Percentiles rank a stretch among this genome's conserved stretches.
These are phyloP conservation scores for Stylosanthes scabra DNA, from an alignment of 331 rosid species.

Conservation along the genomic window DNA sequence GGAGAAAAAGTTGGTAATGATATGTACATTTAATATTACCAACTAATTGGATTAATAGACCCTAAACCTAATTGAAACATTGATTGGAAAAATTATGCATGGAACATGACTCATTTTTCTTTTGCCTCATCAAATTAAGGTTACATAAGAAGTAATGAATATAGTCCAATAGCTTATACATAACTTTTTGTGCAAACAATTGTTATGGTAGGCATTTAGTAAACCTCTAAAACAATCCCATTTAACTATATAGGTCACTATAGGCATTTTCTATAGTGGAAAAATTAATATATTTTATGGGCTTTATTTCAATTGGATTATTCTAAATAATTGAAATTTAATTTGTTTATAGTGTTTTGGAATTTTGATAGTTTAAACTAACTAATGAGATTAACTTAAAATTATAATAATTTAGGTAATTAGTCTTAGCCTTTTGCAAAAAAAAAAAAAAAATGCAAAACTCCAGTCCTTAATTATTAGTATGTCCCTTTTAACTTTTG, in stretches of 20 bases:
- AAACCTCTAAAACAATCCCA: neutral
- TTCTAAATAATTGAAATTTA: neutral
- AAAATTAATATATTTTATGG: neutral
- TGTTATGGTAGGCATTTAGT: slow-evolving; percentile 2
- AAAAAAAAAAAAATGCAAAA: too few species aligned
- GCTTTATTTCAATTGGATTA: neutral
- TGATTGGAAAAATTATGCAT: slow-evolving; percentile 12
- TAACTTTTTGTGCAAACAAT: neutral
- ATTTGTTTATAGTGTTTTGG: neutral
- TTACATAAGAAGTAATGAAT: neutral
- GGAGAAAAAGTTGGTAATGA: slow-evolving; percentile 9
- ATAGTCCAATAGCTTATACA: neutral
- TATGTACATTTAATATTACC: neutral
- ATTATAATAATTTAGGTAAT: neutral
- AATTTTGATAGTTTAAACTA: too few species aligned
- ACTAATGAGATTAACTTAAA: too few species aligned
- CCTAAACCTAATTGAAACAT: slow-evolving; percentile 12
- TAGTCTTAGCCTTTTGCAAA: neutral
- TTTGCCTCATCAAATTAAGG: neutral
- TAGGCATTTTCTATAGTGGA: neutral
- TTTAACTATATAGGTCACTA: neutral
- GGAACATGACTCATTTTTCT: slow-evolving; percentile 19
- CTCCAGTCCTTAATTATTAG: neutral
- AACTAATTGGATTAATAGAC: slow-evolving; percentile 11
- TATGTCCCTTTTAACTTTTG: neutral